These are phyloP conservation scores for Boletellus ananas DNA, from an alignment of 768 basidiomycete species.

Conservation along the genomic window DNA sequence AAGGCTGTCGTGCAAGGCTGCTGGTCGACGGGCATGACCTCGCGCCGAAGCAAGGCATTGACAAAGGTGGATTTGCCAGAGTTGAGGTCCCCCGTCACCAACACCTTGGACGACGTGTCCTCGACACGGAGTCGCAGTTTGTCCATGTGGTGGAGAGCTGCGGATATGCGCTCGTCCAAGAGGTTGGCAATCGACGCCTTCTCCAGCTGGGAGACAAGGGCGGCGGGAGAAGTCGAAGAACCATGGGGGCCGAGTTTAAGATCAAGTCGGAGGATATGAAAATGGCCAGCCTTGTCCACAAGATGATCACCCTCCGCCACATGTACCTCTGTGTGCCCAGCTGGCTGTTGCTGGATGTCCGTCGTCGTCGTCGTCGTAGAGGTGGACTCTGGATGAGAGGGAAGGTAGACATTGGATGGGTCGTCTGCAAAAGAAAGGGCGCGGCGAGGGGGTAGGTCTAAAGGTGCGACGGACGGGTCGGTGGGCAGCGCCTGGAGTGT, in stretches of 20 bases:
- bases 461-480: constrained; percentile 24
- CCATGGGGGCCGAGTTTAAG: constrained; percentile 82
- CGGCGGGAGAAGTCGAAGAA: constrained; percentile 55
- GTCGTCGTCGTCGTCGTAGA: constrained; percentile 53
- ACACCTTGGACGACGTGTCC: constrained; percentile 91
- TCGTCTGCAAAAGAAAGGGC: constrained; percentile 86
- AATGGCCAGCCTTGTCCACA: constrained; percentile 52
- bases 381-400: constrained; percentile 44
- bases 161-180: constrained; percentile 76
- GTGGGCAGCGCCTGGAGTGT: constrained; percentile 51
- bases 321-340: constrained; percentile 12
- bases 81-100: constrained; percentile 97
- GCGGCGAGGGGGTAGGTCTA: constrained; percentile 45
- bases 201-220: constrained; percentile 89
- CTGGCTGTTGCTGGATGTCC: constrained; percentile 39
- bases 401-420: constrained; percentile 53
- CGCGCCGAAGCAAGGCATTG: constrained; percentile 86
- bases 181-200: constrained; percentile 90
- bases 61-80: constrained; percentile 98
- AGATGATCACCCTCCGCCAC: constrained; percentile 33
- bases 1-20: constrained; percentile 97
- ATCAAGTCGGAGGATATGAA: constrained; percentile 88
- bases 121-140: constrained; percentile 82
- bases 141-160: constrained; percentile 74
- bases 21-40: constrained; percentile 96